These are phyloP conservation scores for Saccharomycopsis selenospora DNA, from an alignment of 805 yeast genomes.

Conservation along the genomic window DNA sequence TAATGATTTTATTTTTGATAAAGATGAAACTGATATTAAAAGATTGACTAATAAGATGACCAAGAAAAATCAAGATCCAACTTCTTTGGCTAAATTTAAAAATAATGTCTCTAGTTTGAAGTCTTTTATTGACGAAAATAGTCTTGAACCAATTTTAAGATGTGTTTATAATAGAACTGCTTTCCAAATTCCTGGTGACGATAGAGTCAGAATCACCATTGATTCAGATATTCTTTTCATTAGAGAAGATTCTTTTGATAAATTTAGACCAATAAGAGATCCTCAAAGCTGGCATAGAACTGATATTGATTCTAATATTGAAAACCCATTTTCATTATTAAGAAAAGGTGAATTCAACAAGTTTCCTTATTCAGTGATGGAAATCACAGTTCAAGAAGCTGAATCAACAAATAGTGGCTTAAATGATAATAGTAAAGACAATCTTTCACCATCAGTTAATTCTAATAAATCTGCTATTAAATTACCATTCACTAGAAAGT, in stretches of 20 bases:
- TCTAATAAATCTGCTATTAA: conserved; percentile 41
- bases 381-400: conserved; percentile 57
- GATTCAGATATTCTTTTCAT: conserved; percentile 84
- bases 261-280: conserved; percentile 80
- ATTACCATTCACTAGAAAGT: conserved; percentile 41
- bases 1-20: conserved; percentile 50
- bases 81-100: conserved; percentile 41
- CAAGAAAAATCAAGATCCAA: conserved; percentile 50
- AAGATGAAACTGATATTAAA: conserved; percentile 38
- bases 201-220: conserved; percentile 79
- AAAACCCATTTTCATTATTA: conserved; percentile 61
- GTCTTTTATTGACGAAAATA: conserved; percentile 52
- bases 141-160: conserved; percentile 80
- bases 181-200: conserved; percentile 97
- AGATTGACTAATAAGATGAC: conserved; percentile 54
- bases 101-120: conserved; percentile 54
- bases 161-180: conserved; percentile 88
- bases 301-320: conserved; percentile 75
- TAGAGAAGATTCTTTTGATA: conserved; percentile 85
- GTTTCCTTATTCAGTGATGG: conserved; percentile 86
- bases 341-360: conserved; percentile 80
- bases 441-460: conserved; percentile 37
- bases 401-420: conserved; percentile 21
- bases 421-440: conserved; percentile 25
- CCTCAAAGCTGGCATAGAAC: conserved; percentile 87